A percentile compares a stretch with the other conserved stretches of the same genome.
Evolutionary conservation across 495 filamentous ascomycete species (phyloP).

Genomic region (Lasiosphaeris hirsuta): DNA sequence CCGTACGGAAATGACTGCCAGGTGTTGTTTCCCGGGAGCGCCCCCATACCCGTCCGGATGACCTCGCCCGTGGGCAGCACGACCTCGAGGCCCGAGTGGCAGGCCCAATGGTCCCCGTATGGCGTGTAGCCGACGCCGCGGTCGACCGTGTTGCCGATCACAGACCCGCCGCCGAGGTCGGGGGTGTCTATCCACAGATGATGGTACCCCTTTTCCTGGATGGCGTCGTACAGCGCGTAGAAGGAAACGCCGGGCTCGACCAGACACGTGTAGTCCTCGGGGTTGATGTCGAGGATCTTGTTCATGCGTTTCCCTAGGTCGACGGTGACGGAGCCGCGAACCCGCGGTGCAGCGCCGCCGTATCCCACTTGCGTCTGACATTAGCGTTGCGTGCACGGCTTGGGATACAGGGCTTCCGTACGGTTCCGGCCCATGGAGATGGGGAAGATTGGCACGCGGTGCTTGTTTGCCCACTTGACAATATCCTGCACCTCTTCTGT

Average conservation of each 20-base stretch:
- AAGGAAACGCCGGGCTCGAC: conserved; percentile 60
- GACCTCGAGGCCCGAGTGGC: conserved; percentile 55
- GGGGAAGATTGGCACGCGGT: conserved; percentile 51
- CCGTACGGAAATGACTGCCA: conserved; percentile 55
- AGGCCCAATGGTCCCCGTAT: conserved; percentile 51
- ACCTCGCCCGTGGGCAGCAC: conserved; percentile 55
- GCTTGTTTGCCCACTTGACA: conserved; percentile 46
- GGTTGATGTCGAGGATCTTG: conserved; percentile 90
- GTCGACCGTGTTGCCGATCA: conserved; percentile 50
- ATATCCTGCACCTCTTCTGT: conserved; percentile 48
- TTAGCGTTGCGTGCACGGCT: not conserved
- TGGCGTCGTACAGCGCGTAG: conserved; percentile 50
- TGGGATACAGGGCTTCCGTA: not conserved
- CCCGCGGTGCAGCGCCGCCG: conserved; percentile 54
- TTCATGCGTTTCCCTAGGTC: conserved; percentile 57
- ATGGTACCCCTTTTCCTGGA: conserved; percentile 38
- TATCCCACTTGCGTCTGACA: conserved; percentile 41
- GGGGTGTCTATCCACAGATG: conserved; percentile 52
- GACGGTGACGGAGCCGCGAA: conserved; percentile 51
- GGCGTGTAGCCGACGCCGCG: conserved; percentile 57
- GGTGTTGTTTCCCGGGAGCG: conserved; percentile 43
- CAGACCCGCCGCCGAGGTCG: conserved; percentile 52
- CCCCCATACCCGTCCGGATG: conserved; percentile 58
- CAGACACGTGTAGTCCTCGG: conserved; percentile 60
- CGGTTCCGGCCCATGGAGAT: conserved; percentile 52